Conservation (phyloP, 1,139 yeast species). For the Nakaseomyces kungkrabaensis region DNA sequence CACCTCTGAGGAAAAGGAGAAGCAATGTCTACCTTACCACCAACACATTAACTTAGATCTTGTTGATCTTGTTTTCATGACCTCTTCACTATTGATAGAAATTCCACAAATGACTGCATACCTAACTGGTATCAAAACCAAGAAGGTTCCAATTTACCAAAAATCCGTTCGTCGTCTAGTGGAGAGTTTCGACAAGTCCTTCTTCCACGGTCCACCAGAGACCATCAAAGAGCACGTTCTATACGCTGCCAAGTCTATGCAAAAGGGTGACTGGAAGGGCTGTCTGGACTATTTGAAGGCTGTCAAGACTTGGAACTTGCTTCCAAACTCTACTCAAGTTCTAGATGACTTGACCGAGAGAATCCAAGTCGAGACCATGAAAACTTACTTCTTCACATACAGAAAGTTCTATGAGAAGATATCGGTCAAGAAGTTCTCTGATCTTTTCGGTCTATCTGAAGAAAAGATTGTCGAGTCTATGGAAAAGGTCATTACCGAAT, state of each 20-base stretch:
- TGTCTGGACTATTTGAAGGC: constrained; percentile 63
- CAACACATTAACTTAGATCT: constrained; percentile 95
- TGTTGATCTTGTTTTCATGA: constrained; percentile 87
- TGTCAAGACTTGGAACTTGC: constrained; percentile 82
- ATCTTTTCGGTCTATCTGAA: constrained; percentile 54
- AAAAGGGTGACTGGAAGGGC: constrained; percentile 81
- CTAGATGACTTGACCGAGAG: constrained; percentile 63
- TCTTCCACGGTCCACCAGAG: constrained; percentile 96
- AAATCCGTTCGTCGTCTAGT: constrained; percentile 87
- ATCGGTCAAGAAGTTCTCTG: constrained; percentile 56
- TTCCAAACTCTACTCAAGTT: constrained; percentile 59
- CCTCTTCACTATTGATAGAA: constrained; percentile 82
- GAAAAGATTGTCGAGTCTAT: constrained; percentile 53
- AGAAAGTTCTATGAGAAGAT: constrained; percentile 67
- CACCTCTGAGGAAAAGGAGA: constrained; percentile 36
- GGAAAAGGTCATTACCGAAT: constrained; percentile 63
- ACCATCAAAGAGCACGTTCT: constrained; percentile 89
- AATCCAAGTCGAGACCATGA: constrained; percentile 80
- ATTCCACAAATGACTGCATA: constrained; percentile 76
- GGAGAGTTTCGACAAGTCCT: constrained; percentile 90
- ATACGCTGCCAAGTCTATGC: constrained; percentile 85
- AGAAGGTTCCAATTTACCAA: constrained; percentile 51
- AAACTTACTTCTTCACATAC: constrained; percentile 82
- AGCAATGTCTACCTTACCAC: constrained; percentile 90
- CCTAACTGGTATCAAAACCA: constrained; percentile 43